Evolutionary conservation across 768 basidiomycete genomes (phyloP).

Genomic region (Russula olivacea): DNA sequence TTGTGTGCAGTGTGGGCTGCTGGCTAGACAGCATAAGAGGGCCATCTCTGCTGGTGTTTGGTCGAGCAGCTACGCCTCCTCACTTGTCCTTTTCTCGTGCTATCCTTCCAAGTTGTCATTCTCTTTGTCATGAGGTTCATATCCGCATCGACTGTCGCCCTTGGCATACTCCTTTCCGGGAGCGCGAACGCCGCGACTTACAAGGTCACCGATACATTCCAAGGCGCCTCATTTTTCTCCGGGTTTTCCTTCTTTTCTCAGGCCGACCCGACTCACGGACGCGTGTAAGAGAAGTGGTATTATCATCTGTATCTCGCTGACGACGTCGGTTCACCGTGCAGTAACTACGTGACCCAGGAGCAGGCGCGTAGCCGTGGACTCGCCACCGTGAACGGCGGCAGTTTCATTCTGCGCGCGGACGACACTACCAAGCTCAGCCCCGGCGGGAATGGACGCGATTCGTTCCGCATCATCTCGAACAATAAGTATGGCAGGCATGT

Average conservation of each 20-base stretch:
- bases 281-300: slow-evolving; percentile 44
- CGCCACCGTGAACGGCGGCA: slow-evolving; percentile 48
- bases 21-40: slow-evolving; percentile 1
- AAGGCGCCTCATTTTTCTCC: slow-evolving; percentile 45
- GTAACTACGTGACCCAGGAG: slow-evolving; percentile 41
- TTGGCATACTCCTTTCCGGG: slow-evolving; percentile 28
- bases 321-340: slow-evolving; percentile 13
- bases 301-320: neutral
- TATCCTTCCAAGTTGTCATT: neutral
- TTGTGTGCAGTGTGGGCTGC: neutral
- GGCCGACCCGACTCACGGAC: slow-evolving; percentile 58
- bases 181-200: slow-evolving; percentile 45
- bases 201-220: slow-evolving; percentile 39
- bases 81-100: neutral
- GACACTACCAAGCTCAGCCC: slow-evolving; percentile 41
- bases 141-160: neutral
- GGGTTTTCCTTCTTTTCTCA: slow-evolving; percentile 46
- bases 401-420: slow-evolving; percentile 54
- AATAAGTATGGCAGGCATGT: slow-evolving; percentile 49
- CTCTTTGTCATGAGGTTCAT: neutral
- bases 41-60: neutral
- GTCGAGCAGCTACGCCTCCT: too few relatives aligned
- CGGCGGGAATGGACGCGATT: slow-evolving; percentile 51
- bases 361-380: slow-evolving; percentile 52
- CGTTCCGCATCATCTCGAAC: slow-evolving; percentile 50